A percentile compares a stretch with the other conserved stretches of the same genome.
Evolutionary conservation across 225 moss, liverwort and hornwort species (phyloP).

Genomic region (Rhytidiadelphus loreus): DNA sequence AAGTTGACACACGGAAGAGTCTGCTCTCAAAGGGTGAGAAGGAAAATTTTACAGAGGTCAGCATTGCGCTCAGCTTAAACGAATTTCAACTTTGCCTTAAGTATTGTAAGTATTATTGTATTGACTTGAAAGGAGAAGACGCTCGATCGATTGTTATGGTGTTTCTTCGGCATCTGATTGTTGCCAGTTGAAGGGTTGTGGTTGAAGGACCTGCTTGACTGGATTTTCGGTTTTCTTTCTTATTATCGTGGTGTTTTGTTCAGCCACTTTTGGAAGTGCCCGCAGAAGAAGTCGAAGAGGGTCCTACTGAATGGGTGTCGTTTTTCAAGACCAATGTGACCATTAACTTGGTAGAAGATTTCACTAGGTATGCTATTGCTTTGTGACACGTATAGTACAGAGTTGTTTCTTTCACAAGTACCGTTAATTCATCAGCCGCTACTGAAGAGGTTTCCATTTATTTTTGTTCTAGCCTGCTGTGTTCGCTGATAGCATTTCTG

Average conservation of each 20-base stretch:
- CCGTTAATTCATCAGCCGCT: background rate
- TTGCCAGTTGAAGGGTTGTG: background rate
- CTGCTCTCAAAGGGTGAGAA: constrained; percentile 52
- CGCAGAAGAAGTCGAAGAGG: constrained; percentile 31
- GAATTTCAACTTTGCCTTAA: background rate
- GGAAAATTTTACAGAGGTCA: constrained; percentile 25
- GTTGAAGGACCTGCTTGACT: background rate
- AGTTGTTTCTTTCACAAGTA: background rate
- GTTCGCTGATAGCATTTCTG: background rate
- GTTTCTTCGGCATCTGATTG: background rate
- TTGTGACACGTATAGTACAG: background rate
- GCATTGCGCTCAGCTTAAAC: background rate
- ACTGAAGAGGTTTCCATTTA: background rate
- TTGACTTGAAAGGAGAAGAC: background rate
- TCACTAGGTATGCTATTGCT: constrained; percentile 45
- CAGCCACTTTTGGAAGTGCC: constrained; percentile 34
- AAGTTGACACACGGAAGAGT: constrained; percentile 70
- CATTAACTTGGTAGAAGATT: constrained; percentile 85
- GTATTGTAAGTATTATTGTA: background rate
- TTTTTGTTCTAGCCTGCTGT: background rate
- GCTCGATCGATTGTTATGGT: background rate
- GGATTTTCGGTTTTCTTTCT: background rate
- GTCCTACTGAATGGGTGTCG: constrained; percentile 53
- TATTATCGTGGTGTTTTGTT: background rate
- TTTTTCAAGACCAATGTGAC: constrained; percentile 87